These are phyloP conservation scores for Euphorbia lathyris DNA, from an alignment of 345 rosid species.

Conservation along the genomic window DNA sequence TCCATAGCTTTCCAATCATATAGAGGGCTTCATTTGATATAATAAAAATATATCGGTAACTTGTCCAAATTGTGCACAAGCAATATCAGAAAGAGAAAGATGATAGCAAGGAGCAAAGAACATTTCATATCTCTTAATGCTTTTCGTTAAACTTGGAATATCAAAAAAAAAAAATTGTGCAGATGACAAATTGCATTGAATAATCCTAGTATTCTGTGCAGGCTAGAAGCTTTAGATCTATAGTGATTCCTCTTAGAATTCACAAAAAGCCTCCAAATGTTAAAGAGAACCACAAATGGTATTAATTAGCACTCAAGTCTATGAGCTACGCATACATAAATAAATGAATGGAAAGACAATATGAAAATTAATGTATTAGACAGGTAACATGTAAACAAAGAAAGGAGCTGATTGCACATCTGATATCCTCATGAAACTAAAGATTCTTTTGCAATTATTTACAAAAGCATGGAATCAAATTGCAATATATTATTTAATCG, in stretches of 20 bases:
- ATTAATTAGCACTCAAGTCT: neutral
- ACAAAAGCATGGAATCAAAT: neutral
- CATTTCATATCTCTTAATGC: neutral
- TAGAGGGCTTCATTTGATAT: constrained; percentile 61
- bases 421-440: neutral
- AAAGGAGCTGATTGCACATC: neutral
- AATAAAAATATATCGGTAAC: constrained; percentile 20
- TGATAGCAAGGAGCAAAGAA: neutral
- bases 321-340: neutral
- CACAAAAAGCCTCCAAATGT: neutral
- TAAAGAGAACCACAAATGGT: neutral
- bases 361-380: neutral
- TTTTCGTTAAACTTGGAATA: constrained; percentile 1
- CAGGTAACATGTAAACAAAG: neutral
- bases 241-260: neutral
- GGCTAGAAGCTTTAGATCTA: neutral
- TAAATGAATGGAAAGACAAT: neutral
- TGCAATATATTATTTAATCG: constrained; percentile 8
- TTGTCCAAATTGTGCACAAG: neutral
- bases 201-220: neutral
- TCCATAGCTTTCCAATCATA: constrained; percentile 96
- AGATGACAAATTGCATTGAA: neutral
- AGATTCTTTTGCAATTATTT: constrained; percentile 4
- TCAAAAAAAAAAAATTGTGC: neutral
- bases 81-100: constrained; percentile 11